Percentiles rank a stretch among this genome's conserved stretches.
phyloP scores from a whole-genome alignment of 225 moss, liverwort and hornwort species.

The Straminergon stramineum region DNA sequence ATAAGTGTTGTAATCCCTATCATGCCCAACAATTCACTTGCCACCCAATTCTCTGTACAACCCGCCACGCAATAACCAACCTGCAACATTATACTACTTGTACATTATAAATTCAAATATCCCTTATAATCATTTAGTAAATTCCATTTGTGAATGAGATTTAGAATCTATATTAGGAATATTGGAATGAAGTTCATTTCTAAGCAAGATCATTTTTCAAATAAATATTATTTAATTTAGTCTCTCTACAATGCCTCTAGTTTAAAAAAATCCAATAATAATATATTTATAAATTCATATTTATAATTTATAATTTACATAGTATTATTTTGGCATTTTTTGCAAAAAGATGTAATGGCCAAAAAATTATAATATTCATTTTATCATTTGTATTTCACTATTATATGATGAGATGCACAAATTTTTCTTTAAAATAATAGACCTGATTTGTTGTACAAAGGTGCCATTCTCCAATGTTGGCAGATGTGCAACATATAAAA shows the following conservation, averaged over 20 bases:
- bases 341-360: fast-evolving
- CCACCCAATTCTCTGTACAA: constrained; percentile 76
- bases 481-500: constrained; percentile 41
- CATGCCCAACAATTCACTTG: constrained; percentile 54
- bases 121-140: too few relatives aligned
- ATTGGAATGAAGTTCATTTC: too few relatives aligned
- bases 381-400: not conserved
- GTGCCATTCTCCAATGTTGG: constrained; percentile 53
- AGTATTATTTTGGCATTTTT: not conserved
- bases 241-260: not conserved
- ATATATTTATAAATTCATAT: too few relatives aligned
- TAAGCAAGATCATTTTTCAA: not conserved
- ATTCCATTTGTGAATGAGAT: not conserved
- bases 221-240: not conserved
- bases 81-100: not conserved
- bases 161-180: not conserved
- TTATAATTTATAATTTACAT: too few relatives aligned
- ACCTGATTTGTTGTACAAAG: constrained; percentile 13
- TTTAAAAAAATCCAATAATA: too few relatives aligned
- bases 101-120: not conserved
- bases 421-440: not conserved
- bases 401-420: fast-evolving
- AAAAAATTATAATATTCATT: not conserved
- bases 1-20: constrained; percentile 51
- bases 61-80: constrained; percentile 55